Base-by-base conservation (phyloP, 2,329 filamentous ascomycete species). In the Lasiodiplodia gonubiensis region DNA sequence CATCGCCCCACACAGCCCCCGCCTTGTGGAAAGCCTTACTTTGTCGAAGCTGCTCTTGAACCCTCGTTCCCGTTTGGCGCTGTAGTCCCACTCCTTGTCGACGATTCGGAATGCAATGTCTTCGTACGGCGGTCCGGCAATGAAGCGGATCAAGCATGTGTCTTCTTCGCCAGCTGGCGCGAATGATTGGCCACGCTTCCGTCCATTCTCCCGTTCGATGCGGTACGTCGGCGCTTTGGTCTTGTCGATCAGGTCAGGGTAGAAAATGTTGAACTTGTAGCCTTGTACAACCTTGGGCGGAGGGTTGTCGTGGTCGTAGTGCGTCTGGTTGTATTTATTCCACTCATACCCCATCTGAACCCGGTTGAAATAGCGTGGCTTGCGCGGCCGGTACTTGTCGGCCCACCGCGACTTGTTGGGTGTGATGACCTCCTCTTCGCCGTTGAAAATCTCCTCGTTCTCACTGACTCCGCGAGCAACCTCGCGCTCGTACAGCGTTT, bases 311-410 rank as follows among this genome's bases (percentile, higher is more conserved):
- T 97, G 93, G 78, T 98, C 95, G 81, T 99, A 99, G 80, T 99
- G 95, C 14, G 95, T 99, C 81, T 99, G 95, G 76, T 99, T 99
- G 86, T 99, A 99, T 80, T 99, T 99, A 84, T 99, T 99, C 95
- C 95, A 99, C 79, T 99, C 95, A 79, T 98, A 99, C 64, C 95
- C 95, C 92, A 97, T 97, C 79, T 97, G 94, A 55, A 98, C 94
- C 49, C 95, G 90, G 77, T 98, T 98, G 86, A 99, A 99, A 81
- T 97, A 98, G 69, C 91, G 89, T 14, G 95, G 95, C 80, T 98
- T 99, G 70, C 95, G 88, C 8, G 94, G 93, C 48, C 91, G 88
- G 79, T 97, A 91, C 79, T 94, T 93, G 76, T 89, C 88, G 6
- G 90, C 89, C 93, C 93, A 97, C 70, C 89, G 87, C 4, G 92